Conservation (phyloP, 2,329 filamentous ascomycete species). For the Xylariaceae sp. region DNA sequence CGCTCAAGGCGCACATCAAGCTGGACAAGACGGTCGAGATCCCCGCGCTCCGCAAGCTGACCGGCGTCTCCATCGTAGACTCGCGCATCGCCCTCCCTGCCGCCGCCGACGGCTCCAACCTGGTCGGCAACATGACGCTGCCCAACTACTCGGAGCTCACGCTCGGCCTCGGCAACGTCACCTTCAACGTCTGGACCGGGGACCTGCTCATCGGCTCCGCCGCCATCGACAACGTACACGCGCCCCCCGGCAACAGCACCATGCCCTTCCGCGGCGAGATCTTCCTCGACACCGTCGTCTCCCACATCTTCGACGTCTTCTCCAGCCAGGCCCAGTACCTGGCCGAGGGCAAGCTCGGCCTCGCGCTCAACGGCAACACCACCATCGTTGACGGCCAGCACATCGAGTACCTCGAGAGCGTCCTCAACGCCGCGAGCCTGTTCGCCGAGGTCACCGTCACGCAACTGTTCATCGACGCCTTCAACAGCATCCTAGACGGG, state of each 20-base stretch:
- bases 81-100: constrained; percentile 8
- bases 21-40: constrained; percentile 29
- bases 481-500: constrained; percentile 5
- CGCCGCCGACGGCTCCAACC: constrained; percentile 16
- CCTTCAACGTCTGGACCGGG: constrained; percentile 25
- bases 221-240: constrained; percentile 17
- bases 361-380: constrained; percentile 22
- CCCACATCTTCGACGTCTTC: constrained; percentile 18
- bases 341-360: constrained; percentile 17
- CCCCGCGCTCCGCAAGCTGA: constrained; percentile 12
- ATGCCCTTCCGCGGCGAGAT: constrained; percentile 21
- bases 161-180: constrained; percentile 24
- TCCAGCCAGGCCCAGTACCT: constrained; percentile 17
- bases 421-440: constrained; percentile 21
- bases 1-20: constrained; percentile 26
- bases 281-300: constrained; percentile 16
- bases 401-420: constrained; percentile 23
- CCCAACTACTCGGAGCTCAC: constrained; percentile 13
- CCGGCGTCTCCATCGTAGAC: constrained; percentile 10
- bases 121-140: constrained; percentile 13
- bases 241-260: constrained; percentile 26
- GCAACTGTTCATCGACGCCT: constrained; percentile 13
- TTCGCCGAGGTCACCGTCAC: constrained; percentile 16
- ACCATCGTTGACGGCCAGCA: constrained; percentile 23
- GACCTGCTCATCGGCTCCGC: constrained; percentile 19